phyloP scores from a whole-genome alignment of 495 filamentous ascomycete species.

The Lepidopterella palustris region DNA sequence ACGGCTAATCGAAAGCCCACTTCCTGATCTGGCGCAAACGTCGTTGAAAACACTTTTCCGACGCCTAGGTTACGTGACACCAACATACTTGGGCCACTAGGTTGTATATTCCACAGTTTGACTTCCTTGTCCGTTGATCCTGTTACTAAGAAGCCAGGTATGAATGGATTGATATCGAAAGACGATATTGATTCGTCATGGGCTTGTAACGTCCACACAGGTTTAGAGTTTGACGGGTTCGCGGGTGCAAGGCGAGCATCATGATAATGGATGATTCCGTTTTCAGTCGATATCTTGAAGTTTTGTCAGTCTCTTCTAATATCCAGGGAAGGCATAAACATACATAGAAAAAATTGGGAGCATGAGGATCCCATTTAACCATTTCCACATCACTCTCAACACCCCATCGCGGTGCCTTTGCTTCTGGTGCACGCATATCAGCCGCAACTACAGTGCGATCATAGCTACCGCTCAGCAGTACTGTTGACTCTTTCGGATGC shows the following conservation, averaged over 20 bases:
- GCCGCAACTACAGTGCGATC: conserved; percentile 85
- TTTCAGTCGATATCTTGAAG: conserved; percentile 67
- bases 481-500: conserved; percentile 80
- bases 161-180: conserved; percentile 83
- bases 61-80: conserved; percentile 86
- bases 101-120: conserved; percentile 89
- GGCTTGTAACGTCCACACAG: conserved; percentile 89
- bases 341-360: conserved; percentile 84
- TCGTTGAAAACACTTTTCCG: conserved; percentile 86
- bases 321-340: conserved; percentile 4
- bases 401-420: conserved; percentile 70
- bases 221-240: conserved; percentile 64
- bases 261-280: conserved; percentile 79
- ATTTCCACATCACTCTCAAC: conserved; percentile 93
- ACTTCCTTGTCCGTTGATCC: conserved; percentile 89
- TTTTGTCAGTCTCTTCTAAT: not conserved
- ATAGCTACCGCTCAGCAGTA: conserved; percentile 87
- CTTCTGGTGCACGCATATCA: conserved; percentile 87
- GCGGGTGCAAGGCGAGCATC: conserved; percentile 68
- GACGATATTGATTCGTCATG: conserved; percentile 90
- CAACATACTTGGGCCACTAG: conserved; percentile 77
- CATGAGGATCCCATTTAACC: conserved; percentile 87
- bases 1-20: conserved; percentile 89
- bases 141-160: conserved; percentile 89
- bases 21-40: conserved; percentile 81